Conservation (phyloP, 2,329 filamentous ascomycete species). For the Xylariaceae sp. region DNA sequence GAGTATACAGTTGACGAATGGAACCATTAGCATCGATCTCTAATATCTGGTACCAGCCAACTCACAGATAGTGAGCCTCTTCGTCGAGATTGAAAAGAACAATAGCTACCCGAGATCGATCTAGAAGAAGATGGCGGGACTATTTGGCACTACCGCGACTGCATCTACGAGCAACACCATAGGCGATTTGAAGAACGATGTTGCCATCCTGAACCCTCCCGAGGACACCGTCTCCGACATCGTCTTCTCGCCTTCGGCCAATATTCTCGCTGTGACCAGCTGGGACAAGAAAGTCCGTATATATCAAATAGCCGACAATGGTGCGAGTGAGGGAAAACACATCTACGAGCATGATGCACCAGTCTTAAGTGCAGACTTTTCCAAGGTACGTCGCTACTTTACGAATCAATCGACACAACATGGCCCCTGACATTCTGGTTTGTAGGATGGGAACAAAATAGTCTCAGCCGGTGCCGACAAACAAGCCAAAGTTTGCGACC, state of each 20-base stretch:
- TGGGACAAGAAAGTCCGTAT: constrained; percentile 99
- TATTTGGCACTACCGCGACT: constrained; percentile 52
- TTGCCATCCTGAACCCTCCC: constrained; percentile 72
- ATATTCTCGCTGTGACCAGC: constrained; percentile 84
- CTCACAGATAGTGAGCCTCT: too few relatives aligned
- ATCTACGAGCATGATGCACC: constrained; percentile 82
- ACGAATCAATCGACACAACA: neutral
- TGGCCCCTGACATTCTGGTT: neutral
- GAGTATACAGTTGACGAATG: too few relatives aligned
- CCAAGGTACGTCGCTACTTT: constrained; percentile 60
- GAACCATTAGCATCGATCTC: too few relatives aligned
- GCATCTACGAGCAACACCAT: constrained; percentile 61
- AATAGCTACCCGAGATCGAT: neutral
- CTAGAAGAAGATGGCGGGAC: constrained; percentile 54
- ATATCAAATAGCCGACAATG: constrained; percentile 79
- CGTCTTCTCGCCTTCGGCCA: constrained; percentile 60
- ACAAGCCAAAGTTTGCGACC: constrained; percentile 81
- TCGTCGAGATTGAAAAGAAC: too few relatives aligned
- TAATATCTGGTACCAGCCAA: too few relatives aligned
- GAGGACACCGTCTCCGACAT: constrained; percentile 88
- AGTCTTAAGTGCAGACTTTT: constrained; percentile 82
- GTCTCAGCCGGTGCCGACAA: constrained; percentile 89
- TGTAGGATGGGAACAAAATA: constrained; percentile 83
- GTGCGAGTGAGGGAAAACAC: constrained; percentile 79
- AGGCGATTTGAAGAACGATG: constrained; percentile 87